A percentile compares a stretch with the other conserved stretches of the same genome.
Evolutionary conservation across 305 asterid genomes (phyloP).

Genomic region (Withania somnifera): DNA sequence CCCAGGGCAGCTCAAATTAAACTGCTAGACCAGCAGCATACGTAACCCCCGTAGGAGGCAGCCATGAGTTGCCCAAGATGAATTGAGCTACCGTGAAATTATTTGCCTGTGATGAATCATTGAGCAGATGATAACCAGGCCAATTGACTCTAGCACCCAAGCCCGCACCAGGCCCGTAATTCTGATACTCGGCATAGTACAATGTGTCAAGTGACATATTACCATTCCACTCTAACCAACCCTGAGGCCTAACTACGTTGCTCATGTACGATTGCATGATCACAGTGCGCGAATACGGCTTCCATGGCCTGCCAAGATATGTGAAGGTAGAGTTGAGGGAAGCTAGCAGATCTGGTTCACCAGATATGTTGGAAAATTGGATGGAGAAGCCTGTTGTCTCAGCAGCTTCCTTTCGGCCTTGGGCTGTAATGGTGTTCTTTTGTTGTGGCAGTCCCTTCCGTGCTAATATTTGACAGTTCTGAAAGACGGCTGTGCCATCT

Average conservation of each 20-base stretch:
- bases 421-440: constrained; percentile 80
- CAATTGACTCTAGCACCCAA: constrained; percentile 48
- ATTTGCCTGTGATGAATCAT: constrained; percentile 34
- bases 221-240: constrained; percentile 83
- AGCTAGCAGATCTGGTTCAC: constrained; percentile 27
- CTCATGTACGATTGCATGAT: constrained; percentile 63
- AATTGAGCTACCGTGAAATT: constrained; percentile 61
- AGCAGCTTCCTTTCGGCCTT: constrained; percentile 44
- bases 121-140: constrained; percentile 56
- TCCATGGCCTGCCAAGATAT: constrained; percentile 81
- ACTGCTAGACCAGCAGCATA: constrained; percentile 51
- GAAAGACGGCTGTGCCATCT: constrained; percentile 57
- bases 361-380: constrained; percentile 64
- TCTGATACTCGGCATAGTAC: constrained; percentile 60
- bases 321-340: constrained; percentile 41
- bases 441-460: constrained; percentile 60
- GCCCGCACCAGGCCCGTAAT: constrained; percentile 61
- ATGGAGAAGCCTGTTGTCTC: constrained; percentile 59
- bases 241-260: constrained; percentile 45
- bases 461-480: constrained; percentile 51
- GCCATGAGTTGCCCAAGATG: constrained; percentile 60
- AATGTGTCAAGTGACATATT: constrained; percentile 40
- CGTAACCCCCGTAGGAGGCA: constrained; percentile 72
- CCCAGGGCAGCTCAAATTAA: background rate
- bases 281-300: constrained; percentile 55